These are phyloP conservation scores for Blastosporella zonata DNA, from an alignment of 1,284 basidiomycete species.

Conservation along the genomic window DNA sequence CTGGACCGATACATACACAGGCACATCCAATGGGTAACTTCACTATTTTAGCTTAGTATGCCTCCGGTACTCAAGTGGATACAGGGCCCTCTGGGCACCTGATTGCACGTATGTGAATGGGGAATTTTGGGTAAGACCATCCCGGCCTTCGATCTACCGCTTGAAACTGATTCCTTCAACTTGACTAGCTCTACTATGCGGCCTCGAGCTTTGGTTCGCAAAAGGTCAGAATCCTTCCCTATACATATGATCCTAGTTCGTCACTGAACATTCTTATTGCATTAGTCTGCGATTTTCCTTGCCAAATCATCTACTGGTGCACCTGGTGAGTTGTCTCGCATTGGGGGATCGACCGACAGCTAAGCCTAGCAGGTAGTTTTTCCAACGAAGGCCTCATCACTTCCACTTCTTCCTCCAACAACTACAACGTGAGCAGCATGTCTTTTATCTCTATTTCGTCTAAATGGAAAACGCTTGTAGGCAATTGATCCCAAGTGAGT, in stretches of 20 bases:
- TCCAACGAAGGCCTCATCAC: constrained; percentile 49
- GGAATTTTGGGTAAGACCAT: constrained; percentile 39
- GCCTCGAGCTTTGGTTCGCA: constrained; percentile 47
- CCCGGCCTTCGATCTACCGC: not conserved
- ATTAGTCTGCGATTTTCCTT: constrained; percentile 45
- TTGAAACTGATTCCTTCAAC: not conserved
- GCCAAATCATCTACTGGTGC: constrained; percentile 45
- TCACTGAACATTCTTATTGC: constrained; percentile 9
- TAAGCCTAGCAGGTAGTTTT: constrained; percentile 35
- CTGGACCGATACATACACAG: constrained; percentile 51
- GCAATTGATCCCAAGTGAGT: constrained; percentile 55
- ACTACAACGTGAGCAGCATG: constrained; percentile 44
- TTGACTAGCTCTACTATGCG: constrained; percentile 34
- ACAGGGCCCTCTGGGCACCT: constrained; percentile 49
- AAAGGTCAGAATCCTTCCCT: constrained; percentile 29
- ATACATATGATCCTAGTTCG: not conserved
- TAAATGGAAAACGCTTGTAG: constrained; percentile 24
- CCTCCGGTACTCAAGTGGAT: not conserved
- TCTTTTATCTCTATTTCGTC: not conserved
- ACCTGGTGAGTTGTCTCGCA: constrained; percentile 29
- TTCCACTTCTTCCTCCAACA: constrained; percentile 36
- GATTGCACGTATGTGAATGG: constrained; percentile 47
- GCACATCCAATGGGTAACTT: constrained; percentile 41
- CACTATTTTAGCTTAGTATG: not conserved
- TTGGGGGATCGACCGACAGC: constrained; percentile 27